Conservation (phyloP, 2,329 filamentous ascomycete species). For the Lasiodiplodia sp. region DNA sequence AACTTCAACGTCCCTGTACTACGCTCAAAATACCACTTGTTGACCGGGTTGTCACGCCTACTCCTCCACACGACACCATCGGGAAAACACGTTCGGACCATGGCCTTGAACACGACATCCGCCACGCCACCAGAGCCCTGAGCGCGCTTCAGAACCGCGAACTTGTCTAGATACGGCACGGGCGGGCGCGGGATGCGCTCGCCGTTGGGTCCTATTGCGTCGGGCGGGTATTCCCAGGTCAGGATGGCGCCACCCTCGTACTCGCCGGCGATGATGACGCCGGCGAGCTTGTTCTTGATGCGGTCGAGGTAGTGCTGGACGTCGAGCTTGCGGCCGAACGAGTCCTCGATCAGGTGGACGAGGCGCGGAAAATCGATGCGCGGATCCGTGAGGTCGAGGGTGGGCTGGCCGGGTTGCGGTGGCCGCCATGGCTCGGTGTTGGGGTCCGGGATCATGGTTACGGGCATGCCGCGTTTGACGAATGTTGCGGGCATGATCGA, state of each 20-base stretch:
- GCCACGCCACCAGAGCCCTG: slow-evolving; percentile 93
- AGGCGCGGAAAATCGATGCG: slow-evolving; percentile 84
- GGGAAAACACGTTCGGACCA: slow-evolving; percentile 90
- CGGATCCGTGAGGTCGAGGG: slow-evolving; percentile 77
- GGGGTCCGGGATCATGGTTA: slow-evolving; percentile 82
- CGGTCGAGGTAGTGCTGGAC: slow-evolving; percentile 81
- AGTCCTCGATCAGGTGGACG: slow-evolving; percentile 89
- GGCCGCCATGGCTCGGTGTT: slow-evolving; percentile 71
- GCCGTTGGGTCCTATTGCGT: slow-evolving; percentile 48
- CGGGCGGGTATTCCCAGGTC: slow-evolving; percentile 82
- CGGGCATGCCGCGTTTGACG: slow-evolving; percentile 87
- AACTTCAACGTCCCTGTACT: slow-evolving; percentile 79
- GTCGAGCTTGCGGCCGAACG: slow-evolving; percentile 85
- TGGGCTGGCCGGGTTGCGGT: slow-evolving; percentile 64
- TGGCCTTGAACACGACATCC: slow-evolving; percentile 94
- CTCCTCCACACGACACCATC: slow-evolving; percentile 91
- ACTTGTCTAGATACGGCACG: slow-evolving; percentile 96
- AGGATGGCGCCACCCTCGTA: slow-evolving; percentile 96
- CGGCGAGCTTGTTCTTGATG: slow-evolving; percentile 82
- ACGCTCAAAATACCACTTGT: slow-evolving; percentile 99
- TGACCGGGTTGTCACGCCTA: slow-evolving; percentile 89
- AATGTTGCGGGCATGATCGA: slow-evolving; percentile 73
- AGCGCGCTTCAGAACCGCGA: slow-evolving; percentile 86
- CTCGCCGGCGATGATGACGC: slow-evolving; percentile 91
- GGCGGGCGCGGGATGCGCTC: slow-evolving; percentile 62